Percentiles rank a stretch among this genome's conserved stretches.
These are phyloP conservation scores for Cystobasidiaceae sp. DNA, from an alignment of 1,284 basidiomycete genomes.

Conservation along the genomic window DNA sequence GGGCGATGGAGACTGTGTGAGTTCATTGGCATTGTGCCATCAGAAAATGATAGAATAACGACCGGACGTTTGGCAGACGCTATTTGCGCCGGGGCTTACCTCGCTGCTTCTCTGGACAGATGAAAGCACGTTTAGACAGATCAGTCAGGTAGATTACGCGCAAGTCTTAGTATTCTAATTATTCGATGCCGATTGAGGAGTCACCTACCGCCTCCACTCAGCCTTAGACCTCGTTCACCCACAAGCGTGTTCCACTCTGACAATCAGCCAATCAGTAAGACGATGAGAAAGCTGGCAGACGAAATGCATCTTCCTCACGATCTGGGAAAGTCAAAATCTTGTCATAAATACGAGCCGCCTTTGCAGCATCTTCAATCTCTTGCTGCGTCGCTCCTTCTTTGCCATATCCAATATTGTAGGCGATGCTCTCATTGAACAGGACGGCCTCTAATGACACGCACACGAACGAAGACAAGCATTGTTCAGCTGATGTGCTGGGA, in stretches of 20 bases:
- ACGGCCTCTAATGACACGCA: conserved; percentile 61
- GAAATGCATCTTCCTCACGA: conserved; percentile 50
- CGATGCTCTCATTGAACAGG: conserved; percentile 66
- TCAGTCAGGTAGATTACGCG: too few relatives aligned
- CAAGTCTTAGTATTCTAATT: background rate
- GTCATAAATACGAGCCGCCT: conserved; percentile 75
- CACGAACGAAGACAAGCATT: too few relatives aligned
- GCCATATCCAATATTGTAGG: conserved; percentile 37
- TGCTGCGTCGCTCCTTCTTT: conserved; percentile 53
- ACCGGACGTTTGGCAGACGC: background rate
- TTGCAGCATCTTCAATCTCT: conserved; percentile 66
- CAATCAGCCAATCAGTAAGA: too few relatives aligned
- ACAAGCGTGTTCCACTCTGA: conserved; percentile 67
- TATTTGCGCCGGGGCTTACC: background rate
- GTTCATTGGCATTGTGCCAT: too few relatives aligned
- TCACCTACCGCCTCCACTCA: conserved; percentile 50
- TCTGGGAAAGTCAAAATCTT: conserved; percentile 72
- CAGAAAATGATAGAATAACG: conserved; percentile 75
- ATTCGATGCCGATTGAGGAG: background rate
- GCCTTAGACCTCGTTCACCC: conserved; percentile 72
- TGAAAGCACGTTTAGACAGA: background rate
- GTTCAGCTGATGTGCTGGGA: too few relatives aligned
- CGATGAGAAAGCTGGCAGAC: conserved; percentile 52
- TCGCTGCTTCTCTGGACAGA: conserved; percentile 22
- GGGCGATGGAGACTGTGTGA: conserved; percentile 75